Percentiles rank a stretch among this genome's conserved stretches.
These are phyloP conservation scores for Gentiana straminea DNA, from an alignment of 257 asterid species.

Conservation along the genomic window DNA sequence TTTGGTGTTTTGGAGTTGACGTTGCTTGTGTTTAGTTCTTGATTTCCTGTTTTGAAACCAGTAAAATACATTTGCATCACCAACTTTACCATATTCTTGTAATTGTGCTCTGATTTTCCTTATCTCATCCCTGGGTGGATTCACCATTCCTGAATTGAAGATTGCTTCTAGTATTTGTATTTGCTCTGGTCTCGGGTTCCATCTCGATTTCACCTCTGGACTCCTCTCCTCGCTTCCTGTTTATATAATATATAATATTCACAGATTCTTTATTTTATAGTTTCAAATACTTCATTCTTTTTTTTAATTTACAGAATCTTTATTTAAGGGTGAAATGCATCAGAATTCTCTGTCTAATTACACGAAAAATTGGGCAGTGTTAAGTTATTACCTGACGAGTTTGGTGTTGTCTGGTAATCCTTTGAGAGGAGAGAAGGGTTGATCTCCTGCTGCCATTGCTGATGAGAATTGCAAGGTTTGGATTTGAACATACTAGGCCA, in stretches of 20 bases:
- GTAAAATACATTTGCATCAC: constrained; percentile 93
- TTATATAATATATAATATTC: neutral
- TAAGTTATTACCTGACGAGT: constrained; percentile 21
- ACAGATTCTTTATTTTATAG: too few relatives aligned
- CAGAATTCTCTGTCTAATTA: too few relatives aligned
- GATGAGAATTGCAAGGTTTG: constrained; percentile 41
- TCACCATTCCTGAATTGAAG: constrained; percentile 94
- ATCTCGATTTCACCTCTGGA: constrained; percentile 91
- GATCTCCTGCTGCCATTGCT: constrained; percentile 56
- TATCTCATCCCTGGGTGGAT: constrained; percentile 90
- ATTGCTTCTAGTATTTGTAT: constrained; percentile 76
- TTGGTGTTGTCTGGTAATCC: constrained; percentile 15
- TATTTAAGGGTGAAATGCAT: too few relatives aligned
- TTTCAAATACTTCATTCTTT: too few relatives aligned
- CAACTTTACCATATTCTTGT: constrained; percentile 88
- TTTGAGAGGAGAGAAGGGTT: constrained; percentile 33
- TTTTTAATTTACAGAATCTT: too few relatives aligned
- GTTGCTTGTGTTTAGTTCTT: constrained; percentile 82
- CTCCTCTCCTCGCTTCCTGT: constrained; percentile 60
- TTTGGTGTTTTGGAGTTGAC: constrained; percentile 42
- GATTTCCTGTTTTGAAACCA: constrained; percentile 98
- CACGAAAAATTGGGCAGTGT: too few relatives aligned
- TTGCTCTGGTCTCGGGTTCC: constrained; percentile 97
- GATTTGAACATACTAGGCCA: constrained; percentile 57
- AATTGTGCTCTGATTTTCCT: constrained; percentile 72